phyloP scores from a whole-genome alignment of 2,329 filamentous ascomycete genomes.

The Aspergillus texensis region DNA sequence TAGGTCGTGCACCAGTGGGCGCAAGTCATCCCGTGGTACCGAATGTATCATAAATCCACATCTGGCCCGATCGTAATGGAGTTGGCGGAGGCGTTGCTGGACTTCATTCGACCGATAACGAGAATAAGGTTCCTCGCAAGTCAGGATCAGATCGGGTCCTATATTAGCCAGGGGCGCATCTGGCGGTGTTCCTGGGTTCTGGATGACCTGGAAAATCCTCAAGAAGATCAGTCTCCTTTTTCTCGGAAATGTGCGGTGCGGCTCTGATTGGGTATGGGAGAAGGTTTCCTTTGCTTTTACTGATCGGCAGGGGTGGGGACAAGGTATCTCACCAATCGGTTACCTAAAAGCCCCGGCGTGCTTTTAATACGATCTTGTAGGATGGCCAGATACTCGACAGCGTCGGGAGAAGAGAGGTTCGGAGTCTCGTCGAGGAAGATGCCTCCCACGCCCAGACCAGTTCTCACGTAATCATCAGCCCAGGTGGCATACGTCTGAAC shows the following conservation, averaged over 20 bases:
- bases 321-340: conserved; percentile 15
- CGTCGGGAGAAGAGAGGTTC: conserved; percentile 12
- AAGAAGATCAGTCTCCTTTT: not conserved
- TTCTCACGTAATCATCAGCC: conserved; percentile 10
- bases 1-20: conserved; percentile 18
- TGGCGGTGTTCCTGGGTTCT: conserved; percentile 22
- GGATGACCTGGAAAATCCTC: conserved; percentile 13
- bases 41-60: conserved; percentile 21
- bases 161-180: conserved; percentile 9
- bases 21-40: conserved; percentile 14
- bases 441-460: conserved; percentile 15
- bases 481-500: conserved; percentile 21
- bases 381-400: conserved; percentile 10
- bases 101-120: conserved; percentile 18
- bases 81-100: conserved; percentile 11
- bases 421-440: conserved; percentile 25
- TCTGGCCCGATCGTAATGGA: conserved; percentile 12
- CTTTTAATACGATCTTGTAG: conserved; percentile 11
- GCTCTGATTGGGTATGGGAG: too few relatives aligned
- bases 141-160: conserved; percentile 16
- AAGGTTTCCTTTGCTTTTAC: not conserved
- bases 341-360: conserved; percentile 7
- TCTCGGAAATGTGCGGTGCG: too few relatives aligned
- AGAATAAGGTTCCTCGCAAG: conserved; percentile 19
- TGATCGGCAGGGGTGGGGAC: conserved; percentile 3